Conservation (phyloP, 805 yeast species). For the Lipomyces lipofer region DNA sequence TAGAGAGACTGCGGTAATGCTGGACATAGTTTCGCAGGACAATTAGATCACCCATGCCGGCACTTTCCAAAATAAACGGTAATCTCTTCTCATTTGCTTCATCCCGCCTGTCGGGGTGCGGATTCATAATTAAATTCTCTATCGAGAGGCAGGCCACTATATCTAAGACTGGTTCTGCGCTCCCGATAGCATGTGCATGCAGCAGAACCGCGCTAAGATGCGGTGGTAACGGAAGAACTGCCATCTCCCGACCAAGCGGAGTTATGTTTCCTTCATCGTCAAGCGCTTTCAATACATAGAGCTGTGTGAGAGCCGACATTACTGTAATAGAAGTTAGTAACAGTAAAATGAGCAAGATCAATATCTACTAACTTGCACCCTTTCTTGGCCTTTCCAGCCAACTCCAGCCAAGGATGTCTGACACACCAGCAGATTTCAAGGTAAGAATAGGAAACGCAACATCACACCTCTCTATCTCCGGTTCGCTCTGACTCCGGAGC, state of each 20-base stretch:
- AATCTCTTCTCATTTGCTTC: slow-evolving; percentile 76
- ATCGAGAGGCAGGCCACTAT: slow-evolving; percentile 92
- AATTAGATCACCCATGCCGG: slow-evolving; percentile 74
- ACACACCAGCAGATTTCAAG: slow-evolving; percentile 78
- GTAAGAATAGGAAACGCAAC: slow-evolving; percentile 81
- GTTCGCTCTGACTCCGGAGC: slow-evolving; percentile 79
- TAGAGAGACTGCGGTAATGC: slow-evolving; percentile 49
- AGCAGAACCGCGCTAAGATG: slow-evolving; percentile 83
- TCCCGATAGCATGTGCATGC: slow-evolving; percentile 57
- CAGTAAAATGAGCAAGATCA: neutral
- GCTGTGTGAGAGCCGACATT: slow-evolving; percentile 70
- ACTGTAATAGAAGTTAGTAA: slow-evolving; percentile 37
- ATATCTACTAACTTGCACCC: slow-evolving; percentile 48
- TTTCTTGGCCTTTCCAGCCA: slow-evolving; percentile 93
- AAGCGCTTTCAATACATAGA: slow-evolving; percentile 77
- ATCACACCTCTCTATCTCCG: slow-evolving; percentile 87
- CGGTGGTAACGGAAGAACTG: slow-evolving; percentile 88
- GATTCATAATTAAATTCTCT: slow-evolving; percentile 80
- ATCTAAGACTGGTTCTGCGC: slow-evolving; percentile 66
- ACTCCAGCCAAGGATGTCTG: slow-evolving; percentile 80
- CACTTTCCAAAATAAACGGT: slow-evolving; percentile 70
- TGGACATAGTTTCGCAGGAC: slow-evolving; percentile 77
- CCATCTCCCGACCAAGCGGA: slow-evolving; percentile 78
- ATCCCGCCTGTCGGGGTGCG: slow-evolving; percentile 77
- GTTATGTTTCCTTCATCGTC: slow-evolving; percentile 78